These are phyloP conservation scores for Saturnispora quitensis DNA, from an alignment of 805 yeast species.

Conservation along the genomic window DNA sequence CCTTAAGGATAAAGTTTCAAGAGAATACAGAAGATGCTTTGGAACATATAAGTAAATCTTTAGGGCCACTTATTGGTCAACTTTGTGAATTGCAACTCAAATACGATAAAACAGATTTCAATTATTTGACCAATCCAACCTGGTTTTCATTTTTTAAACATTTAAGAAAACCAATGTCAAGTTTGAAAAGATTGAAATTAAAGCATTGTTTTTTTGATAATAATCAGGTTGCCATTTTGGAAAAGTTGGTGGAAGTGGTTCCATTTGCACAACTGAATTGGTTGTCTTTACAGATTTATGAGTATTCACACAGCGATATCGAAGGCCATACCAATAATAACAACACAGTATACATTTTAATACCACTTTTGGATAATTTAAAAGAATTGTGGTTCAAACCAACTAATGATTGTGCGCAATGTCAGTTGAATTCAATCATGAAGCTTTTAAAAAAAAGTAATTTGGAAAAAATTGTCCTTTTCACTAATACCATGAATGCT, in stretches of 20 bases:
- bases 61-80: background rate
- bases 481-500: constrained; percentile 15
- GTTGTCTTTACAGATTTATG: constrained; percentile 18
- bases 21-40: constrained; percentile 16
- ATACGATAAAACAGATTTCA: constrained; percentile 18
- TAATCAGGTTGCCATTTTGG: constrained; percentile 15
- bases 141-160: constrained; percentile 23
- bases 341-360: constrained; percentile 11
- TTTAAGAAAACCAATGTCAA: background rate
- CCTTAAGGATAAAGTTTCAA: constrained; percentile 17
- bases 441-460: background rate
- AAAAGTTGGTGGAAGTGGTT: constrained; percentile 31
- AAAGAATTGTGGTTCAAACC: constrained; percentile 18
- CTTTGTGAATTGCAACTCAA: constrained; percentile 15
- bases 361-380: constrained; percentile 15
- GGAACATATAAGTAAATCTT: background rate
- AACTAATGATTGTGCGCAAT: constrained; percentile 21
- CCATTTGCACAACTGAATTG: constrained; percentile 20
- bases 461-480: constrained; percentile 12
- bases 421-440: constrained; percentile 19
- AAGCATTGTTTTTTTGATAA: constrained; percentile 20
- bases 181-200: constrained; percentile 14
- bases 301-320: constrained; percentile 19
- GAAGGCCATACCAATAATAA: background rate
- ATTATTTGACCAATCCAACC: constrained; percentile 17